Conservation (phyloP, 2,329 filamentous ascomycete species). For the Alternaria sp. region DNA sequence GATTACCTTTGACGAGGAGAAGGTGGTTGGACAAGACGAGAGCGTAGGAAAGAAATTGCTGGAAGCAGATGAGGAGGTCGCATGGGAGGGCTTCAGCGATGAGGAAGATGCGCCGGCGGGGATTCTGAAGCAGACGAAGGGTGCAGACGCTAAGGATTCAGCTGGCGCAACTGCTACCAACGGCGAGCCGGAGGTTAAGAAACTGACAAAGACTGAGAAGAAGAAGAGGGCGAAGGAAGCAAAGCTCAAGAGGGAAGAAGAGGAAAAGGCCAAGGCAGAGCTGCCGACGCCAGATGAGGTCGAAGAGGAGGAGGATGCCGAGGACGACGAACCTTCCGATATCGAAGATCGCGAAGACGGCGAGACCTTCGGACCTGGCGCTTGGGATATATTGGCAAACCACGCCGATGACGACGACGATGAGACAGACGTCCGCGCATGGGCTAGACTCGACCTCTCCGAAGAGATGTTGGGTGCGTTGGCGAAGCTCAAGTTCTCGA, state of each 20-base stretch:
- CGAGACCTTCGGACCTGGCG: conserved; percentile 40
- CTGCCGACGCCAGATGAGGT: neutral
- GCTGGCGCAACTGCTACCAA: conserved; percentile 43
- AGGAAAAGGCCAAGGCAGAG: conserved; percentile 33
- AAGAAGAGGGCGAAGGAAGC: conserved; percentile 20
- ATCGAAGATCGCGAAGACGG: conserved; percentile 28
- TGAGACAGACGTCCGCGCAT: conserved; percentile 76
- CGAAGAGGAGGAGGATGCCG: conserved; percentile 19
- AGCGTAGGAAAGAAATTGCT: neutral
- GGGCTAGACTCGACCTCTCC: conserved; percentile 77
- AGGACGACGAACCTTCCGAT: conserved; percentile 27
- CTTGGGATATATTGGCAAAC: conserved; percentile 63
- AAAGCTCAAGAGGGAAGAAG: conserved; percentile 30
- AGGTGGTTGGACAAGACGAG: neutral
- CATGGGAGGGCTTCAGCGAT: conserved; percentile 40
- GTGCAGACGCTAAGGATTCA: neutral
- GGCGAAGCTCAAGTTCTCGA: conserved; percentile 77
- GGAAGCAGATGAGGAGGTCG: conserved; percentile 18
- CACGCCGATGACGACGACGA: conserved; percentile 60
- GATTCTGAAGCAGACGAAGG: neutral
- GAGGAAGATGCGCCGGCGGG: conserved; percentile 9
- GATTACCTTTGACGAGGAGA: conserved; percentile 22
- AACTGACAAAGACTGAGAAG: conserved; percentile 21
- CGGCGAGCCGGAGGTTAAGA: conserved; percentile 8
- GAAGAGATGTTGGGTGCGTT: conserved; percentile 74